phyloP scores from a whole-genome alignment of 331 rosid species.

The Telfairia occidentalis region DNA sequence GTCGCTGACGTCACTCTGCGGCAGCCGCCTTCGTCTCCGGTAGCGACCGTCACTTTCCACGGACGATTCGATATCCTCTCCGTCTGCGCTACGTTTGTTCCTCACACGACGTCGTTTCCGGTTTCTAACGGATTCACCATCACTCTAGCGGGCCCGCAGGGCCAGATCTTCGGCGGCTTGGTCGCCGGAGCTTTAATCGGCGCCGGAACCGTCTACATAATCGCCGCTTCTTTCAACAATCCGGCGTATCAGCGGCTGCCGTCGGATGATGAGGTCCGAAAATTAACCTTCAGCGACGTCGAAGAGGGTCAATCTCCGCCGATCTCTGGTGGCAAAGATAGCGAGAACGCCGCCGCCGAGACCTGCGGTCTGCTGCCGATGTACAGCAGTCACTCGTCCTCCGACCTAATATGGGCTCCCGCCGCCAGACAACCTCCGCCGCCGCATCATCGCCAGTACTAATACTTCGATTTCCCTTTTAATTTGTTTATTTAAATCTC shows the following conservation, averaged over 20 bases:
- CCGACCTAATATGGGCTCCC: conserved; percentile 83
- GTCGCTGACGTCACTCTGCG: conserved; percentile 78
- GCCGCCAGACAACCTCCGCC: conserved; percentile 53
- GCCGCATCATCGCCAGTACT: conserved; percentile 15
- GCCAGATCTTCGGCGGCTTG: conserved; percentile 91
- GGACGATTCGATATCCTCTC: conserved; percentile 89
- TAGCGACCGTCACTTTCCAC: conserved; percentile 73
- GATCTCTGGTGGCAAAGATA: conserved; percentile 40
- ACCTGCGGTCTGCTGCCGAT: conserved; percentile 50
- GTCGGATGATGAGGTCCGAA: conserved; percentile 39
- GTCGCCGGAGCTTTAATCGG: conserved; percentile 54
- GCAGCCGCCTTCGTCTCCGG: conserved; percentile 65
- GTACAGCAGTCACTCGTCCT: conserved; percentile 57
- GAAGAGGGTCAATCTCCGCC: conserved; percentile 47
- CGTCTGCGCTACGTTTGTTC: conserved; percentile 61
- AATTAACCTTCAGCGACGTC: conserved; percentile 21
- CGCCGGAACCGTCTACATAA: conserved; percentile 61
- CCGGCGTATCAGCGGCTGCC: conserved; percentile 73
- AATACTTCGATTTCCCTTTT: background rate
- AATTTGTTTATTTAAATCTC: background rate
- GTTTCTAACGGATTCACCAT: conserved; percentile 52
- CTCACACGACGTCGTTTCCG: conserved; percentile 16
- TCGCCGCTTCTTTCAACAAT: conserved; percentile 63
- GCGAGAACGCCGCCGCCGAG: conserved; percentile 33
- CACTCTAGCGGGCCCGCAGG: conserved; percentile 86